Evolutionary conservation across 139 green algal species (phyloP).

Genomic region (Gonium pectorale): DNA sequence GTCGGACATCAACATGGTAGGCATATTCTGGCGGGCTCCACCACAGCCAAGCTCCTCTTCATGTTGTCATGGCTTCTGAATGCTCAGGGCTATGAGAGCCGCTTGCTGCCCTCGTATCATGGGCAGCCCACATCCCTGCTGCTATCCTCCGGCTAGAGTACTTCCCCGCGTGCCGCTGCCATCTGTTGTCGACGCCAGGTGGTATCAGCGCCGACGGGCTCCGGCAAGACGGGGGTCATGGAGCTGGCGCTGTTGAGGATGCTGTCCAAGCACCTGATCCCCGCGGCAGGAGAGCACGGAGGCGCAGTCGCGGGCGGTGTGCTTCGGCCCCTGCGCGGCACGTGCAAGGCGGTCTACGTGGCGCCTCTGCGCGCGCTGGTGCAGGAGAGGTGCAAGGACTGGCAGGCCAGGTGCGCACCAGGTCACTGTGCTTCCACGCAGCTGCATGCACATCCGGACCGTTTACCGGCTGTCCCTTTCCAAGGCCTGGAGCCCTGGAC

Average conservation of each 20-base stretch:
- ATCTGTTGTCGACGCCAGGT: slow-evolving; percentile 71
- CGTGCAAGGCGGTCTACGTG: slow-evolving; percentile 66
- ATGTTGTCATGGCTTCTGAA: not conserved
- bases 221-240: slow-evolving; percentile 95
- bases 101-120: no score
- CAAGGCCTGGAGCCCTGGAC: no score
- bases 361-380: slow-evolving; percentile 80
- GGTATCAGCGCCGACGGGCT: slow-evolving; percentile 85
- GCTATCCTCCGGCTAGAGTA: no score
- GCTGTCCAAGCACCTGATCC: slow-evolving; percentile 56
- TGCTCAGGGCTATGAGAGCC: no score
- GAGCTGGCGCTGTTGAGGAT: slow-evolving; percentile 91
- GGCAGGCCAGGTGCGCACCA: slow-evolving; percentile 76
- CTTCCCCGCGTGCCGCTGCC: no score
- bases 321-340: slow-evolving; percentile 37
- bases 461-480: no score
- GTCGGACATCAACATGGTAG: slow-evolving; percentile 77
- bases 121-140: no score
- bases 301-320: not conserved
- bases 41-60: not conserved
- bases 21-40: no score
- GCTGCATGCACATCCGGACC: no score
- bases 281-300: not conserved
- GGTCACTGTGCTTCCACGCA: no score
- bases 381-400: slow-evolving; percentile 88